Evolutionary conservation across 2,329 filamentous ascomycete genomes (phyloP), one percentile per base, ranked within the genome.

Genomic region (Fusarium dlaminii): DNA sequence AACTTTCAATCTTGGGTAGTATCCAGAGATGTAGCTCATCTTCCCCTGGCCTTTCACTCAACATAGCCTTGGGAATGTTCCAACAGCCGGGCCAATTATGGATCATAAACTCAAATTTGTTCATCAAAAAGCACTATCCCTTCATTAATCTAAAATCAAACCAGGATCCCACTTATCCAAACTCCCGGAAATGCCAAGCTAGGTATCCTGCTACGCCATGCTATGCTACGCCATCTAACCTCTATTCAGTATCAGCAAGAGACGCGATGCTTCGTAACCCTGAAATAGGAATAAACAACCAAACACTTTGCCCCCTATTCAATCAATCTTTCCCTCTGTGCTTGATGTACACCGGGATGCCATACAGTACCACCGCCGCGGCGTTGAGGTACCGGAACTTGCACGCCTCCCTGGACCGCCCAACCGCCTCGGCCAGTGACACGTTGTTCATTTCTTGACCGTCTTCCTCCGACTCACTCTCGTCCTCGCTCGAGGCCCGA

Each of bases 321-420:
- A 74, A 56, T 73, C 64, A 75, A 51, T 73, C 73, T 60, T 72
- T 78, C 68, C 79, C 63, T 40, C 46, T 68, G 63, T 69, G 79
- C 54, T 82, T 83, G 74, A 98, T 86, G 83, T 95, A 98, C 72
- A 98, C 94, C 36, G 96, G 96, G 80, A 99, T 92, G 22, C 96
- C 96, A 85, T 98, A 99, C 60, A 98, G 92, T 74, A 96, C 95
- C 30, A 96, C 94, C 42, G 96, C 95, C 17, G 96, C 96, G 2
- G 95, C 96, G 78, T 98, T 99, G 76, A 99, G 85, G 85, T 98
- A 98, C 80, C 90, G 90, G 84, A 99, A 90, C 76, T 94, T 91
- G 83, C 96, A 98, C n/a, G 91, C 92, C 68, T 89, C 88, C 73
- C 94, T 89, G 20, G 93, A 94, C 78, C 85, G 89, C 37, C 90